These are phyloP conservation scores for Aspergillus sp. DNA, from an alignment of 2,329 filamentous ascomycete genomes.

Conservation along the genomic window DNA sequence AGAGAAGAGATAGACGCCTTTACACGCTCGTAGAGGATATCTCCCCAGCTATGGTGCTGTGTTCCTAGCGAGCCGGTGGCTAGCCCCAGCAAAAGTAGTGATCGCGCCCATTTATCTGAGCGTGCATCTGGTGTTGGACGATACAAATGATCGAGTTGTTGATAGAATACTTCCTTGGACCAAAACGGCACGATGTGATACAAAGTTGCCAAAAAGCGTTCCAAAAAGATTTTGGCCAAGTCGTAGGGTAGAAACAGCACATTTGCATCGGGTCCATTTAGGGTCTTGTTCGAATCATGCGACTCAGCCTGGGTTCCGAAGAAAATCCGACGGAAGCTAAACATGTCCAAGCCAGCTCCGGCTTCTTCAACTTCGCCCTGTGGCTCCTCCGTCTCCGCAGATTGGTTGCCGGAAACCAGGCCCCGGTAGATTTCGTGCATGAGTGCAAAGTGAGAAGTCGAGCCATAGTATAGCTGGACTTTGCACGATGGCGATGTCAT, in stretches of 20 bases:
- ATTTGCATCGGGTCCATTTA: constrained; percentile 26
- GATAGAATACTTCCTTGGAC: constrained; percentile 38
- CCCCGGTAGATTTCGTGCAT: constrained; percentile 43
- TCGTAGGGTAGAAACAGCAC: constrained; percentile 45
- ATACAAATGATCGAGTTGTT: constrained; percentile 41
- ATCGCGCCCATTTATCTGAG: constrained; percentile 39
- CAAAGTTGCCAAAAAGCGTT: constrained; percentile 45
- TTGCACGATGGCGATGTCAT: constrained; percentile 48
- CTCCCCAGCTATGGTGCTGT: constrained; percentile 43
- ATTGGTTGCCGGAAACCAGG: constrained; percentile 27
- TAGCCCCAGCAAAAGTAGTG: constrained; percentile 43
- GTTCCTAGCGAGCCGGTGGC: constrained; percentile 43
- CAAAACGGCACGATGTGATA: constrained; percentile 44
- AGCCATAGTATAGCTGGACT: constrained; percentile 51
- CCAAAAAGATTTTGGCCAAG: constrained; percentile 41
- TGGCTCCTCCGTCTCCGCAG: constrained; percentile 19
- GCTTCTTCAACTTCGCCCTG: constrained; percentile 41
- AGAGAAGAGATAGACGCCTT: constrained; percentile 39
- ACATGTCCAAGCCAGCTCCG: constrained; percentile 41
- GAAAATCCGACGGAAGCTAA: constrained; percentile 42
- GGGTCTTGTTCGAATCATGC: constrained; percentile 29
- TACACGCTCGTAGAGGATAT: constrained; percentile 48
- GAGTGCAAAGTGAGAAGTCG: constrained; percentile 51
- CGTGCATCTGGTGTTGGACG: constrained; percentile 31
- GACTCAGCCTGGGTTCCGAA: constrained; percentile 44